Conservation (phyloP, 2,329 filamentous ascomycete genomes). For the Sporothrix mexicana region DNA sequence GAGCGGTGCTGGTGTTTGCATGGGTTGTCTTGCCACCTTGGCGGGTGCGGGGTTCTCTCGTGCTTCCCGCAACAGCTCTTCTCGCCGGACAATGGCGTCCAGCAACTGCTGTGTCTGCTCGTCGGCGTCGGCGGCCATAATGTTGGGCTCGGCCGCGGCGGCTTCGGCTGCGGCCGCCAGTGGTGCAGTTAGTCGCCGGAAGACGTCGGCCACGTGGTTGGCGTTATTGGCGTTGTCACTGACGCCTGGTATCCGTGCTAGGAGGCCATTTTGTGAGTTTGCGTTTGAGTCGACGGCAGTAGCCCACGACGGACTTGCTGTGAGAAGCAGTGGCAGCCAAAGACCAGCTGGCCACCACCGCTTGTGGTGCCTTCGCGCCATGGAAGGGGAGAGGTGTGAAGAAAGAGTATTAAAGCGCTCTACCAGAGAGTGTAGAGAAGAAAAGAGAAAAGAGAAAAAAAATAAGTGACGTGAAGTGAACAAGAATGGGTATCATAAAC, state of each 20-base stretch:
- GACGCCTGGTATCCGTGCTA: neutral
- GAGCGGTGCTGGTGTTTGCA: conserved; percentile 40
- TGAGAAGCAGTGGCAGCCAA: conserved; percentile 40
- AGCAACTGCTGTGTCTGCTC: conserved; percentile 30
- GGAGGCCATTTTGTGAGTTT: neutral
- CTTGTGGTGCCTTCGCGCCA: conserved; percentile 26
- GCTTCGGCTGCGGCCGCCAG: conserved; percentile 7
- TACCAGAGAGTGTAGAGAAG: neutral
- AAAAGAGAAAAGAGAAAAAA: neutral
- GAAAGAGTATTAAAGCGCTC: neutral
- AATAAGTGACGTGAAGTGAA: neutral
- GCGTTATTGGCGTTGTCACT: neutral
- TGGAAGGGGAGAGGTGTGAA: neutral
- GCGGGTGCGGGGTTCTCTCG: neutral
- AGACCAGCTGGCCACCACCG: conserved; percentile 34
- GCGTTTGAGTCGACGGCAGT: conserved; percentile 28
- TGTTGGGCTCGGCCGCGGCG: conserved; percentile 18
- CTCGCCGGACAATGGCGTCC: conserved; percentile 25
- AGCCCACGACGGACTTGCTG: conserved; percentile 38
- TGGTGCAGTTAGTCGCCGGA: conserved; percentile 25
- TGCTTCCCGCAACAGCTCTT: conserved; percentile 16
- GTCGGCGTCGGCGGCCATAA: conserved; percentile 33
- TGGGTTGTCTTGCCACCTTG: neutral
- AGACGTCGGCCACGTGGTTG: conserved; percentile 1
- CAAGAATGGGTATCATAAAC: neutral